Evolutionary conservation across 345 rosid genomes (phyloP).

Genomic region (Euphorbia lathyris): DNA sequence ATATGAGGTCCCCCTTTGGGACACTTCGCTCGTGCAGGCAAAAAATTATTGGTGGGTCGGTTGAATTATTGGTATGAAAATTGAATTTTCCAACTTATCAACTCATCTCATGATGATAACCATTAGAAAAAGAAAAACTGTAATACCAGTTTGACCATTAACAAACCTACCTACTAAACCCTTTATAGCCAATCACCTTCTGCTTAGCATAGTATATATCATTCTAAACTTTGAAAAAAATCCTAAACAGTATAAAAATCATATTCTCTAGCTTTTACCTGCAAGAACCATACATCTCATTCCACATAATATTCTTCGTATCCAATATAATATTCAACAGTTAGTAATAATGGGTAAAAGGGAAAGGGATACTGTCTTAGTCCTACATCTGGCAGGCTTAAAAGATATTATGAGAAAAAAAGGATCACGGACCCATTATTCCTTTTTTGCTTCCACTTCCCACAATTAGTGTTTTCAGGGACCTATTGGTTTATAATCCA

Average conservation of each 20-base stretch:
- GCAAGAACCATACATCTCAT: background rate
- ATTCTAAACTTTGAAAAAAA: background rate
- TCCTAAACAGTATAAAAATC: background rate
- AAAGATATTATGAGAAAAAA: background rate
- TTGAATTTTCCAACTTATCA: background rate
- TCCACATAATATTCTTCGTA: background rate
- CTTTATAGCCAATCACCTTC: too few relatives aligned
- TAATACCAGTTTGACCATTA: too few relatives aligned
- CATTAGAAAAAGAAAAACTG: too few relatives aligned
- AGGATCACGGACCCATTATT: background rate
- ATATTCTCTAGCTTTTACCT: background rate
- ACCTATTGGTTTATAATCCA: background rate
- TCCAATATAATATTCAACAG: slow-evolving; percentile 5
- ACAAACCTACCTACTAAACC: too few relatives aligned
- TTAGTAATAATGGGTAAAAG: background rate
- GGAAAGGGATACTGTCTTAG: background rate
- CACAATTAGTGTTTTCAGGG: slow-evolving; percentile 1
- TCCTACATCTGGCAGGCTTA: background rate
- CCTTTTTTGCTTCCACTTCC: background rate
- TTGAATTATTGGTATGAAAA: background rate
- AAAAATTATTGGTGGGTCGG: slow-evolving; percentile 12
- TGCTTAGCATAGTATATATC: too few relatives aligned
- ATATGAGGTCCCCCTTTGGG: background rate
- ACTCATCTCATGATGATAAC: background rate
- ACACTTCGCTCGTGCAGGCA: background rate